A percentile compares a stretch with the other conserved stretches of the same genome.
These are phyloP conservation scores for Emiliania huxleyi DNA, from an alignment of 78 protist genomes.

Conservation along the genomic window DNA sequence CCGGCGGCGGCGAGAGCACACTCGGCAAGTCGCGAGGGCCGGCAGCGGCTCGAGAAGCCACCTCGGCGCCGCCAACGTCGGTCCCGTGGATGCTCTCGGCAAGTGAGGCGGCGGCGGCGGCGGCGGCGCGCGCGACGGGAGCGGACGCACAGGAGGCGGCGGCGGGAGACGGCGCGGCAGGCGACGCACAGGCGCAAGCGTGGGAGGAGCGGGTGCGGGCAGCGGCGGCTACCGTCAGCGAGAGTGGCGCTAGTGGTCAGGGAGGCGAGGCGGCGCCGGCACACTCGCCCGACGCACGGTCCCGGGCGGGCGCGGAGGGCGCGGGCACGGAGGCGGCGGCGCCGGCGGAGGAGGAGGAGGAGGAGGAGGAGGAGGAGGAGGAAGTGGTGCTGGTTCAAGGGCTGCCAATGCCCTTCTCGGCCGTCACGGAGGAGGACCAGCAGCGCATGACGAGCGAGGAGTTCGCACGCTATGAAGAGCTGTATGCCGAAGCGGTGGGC, in stretches of 20 bases:
- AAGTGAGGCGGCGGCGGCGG: not conserved
- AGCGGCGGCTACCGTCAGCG: no score
- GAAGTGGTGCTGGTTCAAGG: not conserved
- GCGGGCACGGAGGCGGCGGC: not conserved
- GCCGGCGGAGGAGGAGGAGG: not conserved
- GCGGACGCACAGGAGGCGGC: not conserved
- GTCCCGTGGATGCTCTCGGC: not conserved
- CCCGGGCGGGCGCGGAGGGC: not conserved
- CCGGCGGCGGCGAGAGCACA: no score
- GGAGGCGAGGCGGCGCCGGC: not conserved
- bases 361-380: not conserved
- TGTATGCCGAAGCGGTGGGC: not conserved
- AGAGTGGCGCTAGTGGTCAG: no score
- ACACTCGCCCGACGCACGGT: no score
- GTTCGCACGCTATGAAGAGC: not conserved
- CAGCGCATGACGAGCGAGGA: not conserved
- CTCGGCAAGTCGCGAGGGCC: not conserved
- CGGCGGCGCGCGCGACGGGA: not conserved
- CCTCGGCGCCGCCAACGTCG: not conserved
- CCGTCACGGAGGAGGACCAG: not conserved
- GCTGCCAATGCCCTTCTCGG: not conserved
- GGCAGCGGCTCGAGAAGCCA: not conserved
- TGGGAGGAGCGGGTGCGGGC: not conserved
- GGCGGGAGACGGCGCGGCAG: not conserved
- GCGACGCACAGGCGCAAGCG: not conserved